A percentile compares a stretch with the other conserved stretches of the same genome.
These are phyloP conservation scores for Trichoderma parareesei DNA, from an alignment of 495 filamentous ascomycete species.

Conservation along the genomic window DNA sequence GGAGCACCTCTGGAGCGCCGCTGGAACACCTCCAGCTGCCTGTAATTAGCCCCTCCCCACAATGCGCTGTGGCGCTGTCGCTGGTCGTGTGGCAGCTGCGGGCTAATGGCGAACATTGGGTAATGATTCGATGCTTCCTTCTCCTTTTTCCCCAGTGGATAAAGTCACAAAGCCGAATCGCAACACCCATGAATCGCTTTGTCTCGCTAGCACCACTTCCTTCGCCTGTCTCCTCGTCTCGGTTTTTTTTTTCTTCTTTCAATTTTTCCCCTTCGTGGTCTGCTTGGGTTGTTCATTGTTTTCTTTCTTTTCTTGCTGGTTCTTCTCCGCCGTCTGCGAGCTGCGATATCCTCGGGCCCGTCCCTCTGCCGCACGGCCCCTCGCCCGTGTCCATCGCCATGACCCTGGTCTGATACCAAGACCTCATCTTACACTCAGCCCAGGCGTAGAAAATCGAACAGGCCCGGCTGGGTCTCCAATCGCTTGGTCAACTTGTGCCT, in stretches of 20 bases:
- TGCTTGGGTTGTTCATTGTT: not conserved
- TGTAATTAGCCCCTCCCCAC: not conserved
- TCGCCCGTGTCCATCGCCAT: constrained; percentile 7
- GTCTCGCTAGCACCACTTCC: constrained; percentile 6
- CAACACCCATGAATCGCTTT: constrained; percentile 6
- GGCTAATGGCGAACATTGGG: not conserved
- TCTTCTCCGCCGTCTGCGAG: not conserved
- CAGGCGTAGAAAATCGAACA: not conserved
- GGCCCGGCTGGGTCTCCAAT: not conserved
- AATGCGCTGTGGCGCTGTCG: constrained; percentile 6
- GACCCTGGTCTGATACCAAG: constrained; percentile 8
- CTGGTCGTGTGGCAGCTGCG: constrained; percentile 8
- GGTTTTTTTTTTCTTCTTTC: not conserved
- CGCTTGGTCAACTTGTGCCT: not conserved
- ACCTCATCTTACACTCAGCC: constrained; percentile 5
- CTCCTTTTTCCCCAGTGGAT: constrained; percentile 7
- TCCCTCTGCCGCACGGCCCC: not conserved
- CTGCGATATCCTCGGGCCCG: not conserved
- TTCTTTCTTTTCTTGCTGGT: not conserved
- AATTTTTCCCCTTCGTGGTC: not conserved
- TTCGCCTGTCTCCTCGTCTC: not conserved
- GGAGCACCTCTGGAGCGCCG: not conserved
- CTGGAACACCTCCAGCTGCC: not conserved
- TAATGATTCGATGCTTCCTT: constrained; percentile 9
- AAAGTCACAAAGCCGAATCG: constrained; percentile 1